Base-by-base conservation (phyloP, 83 land plant species). In the Larix sibirica region DNA sequence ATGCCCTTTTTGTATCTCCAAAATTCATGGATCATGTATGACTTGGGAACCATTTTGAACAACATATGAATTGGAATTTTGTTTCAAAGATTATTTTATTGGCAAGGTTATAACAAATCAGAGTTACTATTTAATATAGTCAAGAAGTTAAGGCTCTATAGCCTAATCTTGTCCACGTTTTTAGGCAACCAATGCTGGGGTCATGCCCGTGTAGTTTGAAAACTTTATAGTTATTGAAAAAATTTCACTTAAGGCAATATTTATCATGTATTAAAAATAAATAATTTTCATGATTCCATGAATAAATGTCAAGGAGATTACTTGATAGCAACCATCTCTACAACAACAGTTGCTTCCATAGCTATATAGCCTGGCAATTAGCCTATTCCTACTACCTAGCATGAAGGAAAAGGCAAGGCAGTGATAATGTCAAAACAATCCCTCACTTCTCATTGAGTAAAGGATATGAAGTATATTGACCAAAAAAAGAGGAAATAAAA, bases 351-450 rank as follows among this genome's bases (percentile, higher is more conserved):
- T 82, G 99, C 83, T 80, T 96, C 99, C 73, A 99, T 98, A 81
- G 92, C 91, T 75, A 89, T 86, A 31, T 93, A 87, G 78, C 94
- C 96, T 40, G 94, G 85, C 84, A 90, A 91, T 56, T 94, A 90
- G 40, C 92, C 94, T 62, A 96, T 82, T 74, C 99, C 99, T 44
- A 96, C 91, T 61, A 99, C 99, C 99, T 97, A 87, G 47, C 42
- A 21, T 62, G 21, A 50, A 17, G 24, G 64, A 73, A 28, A 65
- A 33, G 56, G 60, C 76, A 56, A 71, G 10, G 24, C 17, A 76
- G 33, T 77, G 54, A 40, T 40, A 40, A 71, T 40, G 76, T 7
- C 42, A 8, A 71, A 40, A n/a, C 76, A 40, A 40, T 8, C 50
- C 50, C 47, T 20, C 47, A 18, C 21, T 38, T 71, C 50, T 71